Evolutionary conservation across 2,329 filamentous ascomycete species (phyloP), one percentile per base, ranked within the genome.

Genomic region (Cladophialophora bantiana): DNA sequence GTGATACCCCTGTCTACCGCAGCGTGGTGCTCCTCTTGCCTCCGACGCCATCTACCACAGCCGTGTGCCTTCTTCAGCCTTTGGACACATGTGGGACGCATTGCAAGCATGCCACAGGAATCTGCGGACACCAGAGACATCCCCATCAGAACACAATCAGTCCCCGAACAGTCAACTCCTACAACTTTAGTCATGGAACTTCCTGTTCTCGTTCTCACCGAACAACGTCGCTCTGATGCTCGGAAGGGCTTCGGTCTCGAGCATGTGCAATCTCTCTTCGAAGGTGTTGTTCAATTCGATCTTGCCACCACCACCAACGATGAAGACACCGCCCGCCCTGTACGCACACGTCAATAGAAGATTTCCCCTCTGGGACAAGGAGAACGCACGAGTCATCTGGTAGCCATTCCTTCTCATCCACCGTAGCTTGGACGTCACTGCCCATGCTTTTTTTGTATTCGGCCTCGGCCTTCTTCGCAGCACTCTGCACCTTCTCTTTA

Each of bases 231-330:
- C 87, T 76, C 95, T 88, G 75, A 99, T 89, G 53, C 89, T 89
- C 13, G 95, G 95, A 66, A 97, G 87, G 59, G 92, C 91, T 73
- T 91, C 91, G 65, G 90, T 89, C 81, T 97, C 90, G 71, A 98
- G 88, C 68, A 98, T 85, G 75, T 86, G 87, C 80, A 99, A 84
- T 72, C 95, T 89, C 78, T 96, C 91, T 78, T 98, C 95, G 73
- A 98, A 91, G 63, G 95, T 98, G 84, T 99, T 98, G 87, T 97
- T 94, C 80, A 99, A 94, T 75, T 97, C 93, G 78, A 99, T 98
- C 86, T 94, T 97, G 78, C 95, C 95, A 71, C 85, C 85, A 73
- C 91, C 90, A 71, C 94, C 93, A 63, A 96, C 81, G 71, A 99
- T 88, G 66, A 87, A 79, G 65, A 96, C 85, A 74, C 95, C 95